Evolutionary conservation across 345 rosid genomes (phyloP).

Genomic region (Hibiscus mutabilis): DNA sequence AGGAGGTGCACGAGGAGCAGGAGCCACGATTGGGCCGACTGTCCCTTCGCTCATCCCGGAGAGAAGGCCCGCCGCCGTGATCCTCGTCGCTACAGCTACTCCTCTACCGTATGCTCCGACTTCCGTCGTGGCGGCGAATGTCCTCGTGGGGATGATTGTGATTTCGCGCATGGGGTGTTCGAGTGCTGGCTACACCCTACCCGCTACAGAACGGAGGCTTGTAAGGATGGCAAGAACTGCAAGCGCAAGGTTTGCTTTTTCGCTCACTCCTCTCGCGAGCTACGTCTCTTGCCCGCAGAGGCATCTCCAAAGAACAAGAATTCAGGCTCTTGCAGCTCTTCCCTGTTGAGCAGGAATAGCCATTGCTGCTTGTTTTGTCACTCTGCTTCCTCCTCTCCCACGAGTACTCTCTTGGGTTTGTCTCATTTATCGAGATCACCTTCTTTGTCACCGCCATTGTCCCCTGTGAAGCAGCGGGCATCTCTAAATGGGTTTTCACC

Average conservation of each 20-base stretch:
- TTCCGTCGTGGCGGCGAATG: background rate
- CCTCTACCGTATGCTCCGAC: background rate
- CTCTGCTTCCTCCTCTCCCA: background rate
- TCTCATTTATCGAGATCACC: background rate
- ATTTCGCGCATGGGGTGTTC: constrained; percentile 59
- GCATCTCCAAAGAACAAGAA: background rate
- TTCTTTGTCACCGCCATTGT: background rate
- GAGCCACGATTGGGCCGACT: constrained; percentile 34
- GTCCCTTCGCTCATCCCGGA: constrained; percentile 86
- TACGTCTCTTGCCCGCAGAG: background rate
- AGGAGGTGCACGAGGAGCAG: background rate
- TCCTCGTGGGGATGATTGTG: background rate
- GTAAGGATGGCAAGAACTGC: constrained; percentile 67
- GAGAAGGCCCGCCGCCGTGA: constrained; percentile 35
- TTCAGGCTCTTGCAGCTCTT: too few relatives aligned
- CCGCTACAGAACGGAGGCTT: constrained; percentile 62
- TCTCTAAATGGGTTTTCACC: background rate
- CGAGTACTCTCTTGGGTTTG: background rate
- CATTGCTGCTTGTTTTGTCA: background rate
- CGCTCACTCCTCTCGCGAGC: constrained; percentile 43
- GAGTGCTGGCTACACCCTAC: constrained; percentile 78
- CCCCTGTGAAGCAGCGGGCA: background rate
- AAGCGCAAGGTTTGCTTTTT: constrained; percentile 67
- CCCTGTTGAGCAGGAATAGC: background rate
- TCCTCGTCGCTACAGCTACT: background rate